Evolutionary conservation across 441 rosid genomes (phyloP), one percentile per base, ranked within the genome.

Genomic region (Pelargonium citronellum): DNA sequence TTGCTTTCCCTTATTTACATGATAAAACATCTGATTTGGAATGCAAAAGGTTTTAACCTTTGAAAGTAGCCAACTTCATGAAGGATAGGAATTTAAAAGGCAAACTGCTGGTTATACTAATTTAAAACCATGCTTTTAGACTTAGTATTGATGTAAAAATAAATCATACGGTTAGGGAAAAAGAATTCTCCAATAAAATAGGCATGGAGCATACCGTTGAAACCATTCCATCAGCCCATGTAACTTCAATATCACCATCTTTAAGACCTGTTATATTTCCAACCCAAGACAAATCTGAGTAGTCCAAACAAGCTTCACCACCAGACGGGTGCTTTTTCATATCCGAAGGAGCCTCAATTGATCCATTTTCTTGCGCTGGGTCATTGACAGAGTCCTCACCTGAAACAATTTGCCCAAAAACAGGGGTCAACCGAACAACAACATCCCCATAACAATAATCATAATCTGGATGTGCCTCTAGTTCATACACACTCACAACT

Each of bases 211-310:
- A 44, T 92, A 95, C 99, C 93, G 53, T 83, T 74, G 99, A 95
- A 75, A 95, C 86, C 89, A 82, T 88, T 77, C 97, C 94, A 76
- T 92, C 92, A 19, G 97, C 98, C 99, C 98, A 95, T 62, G 97
- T 86, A 73, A 95, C 99, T 83, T 95, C 92, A 71, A 95, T 92
- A 72, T 92, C 91, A 75, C 98, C 99, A 82, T 92, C 85, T 78
- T 77, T 86, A 24, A 92, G 89, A 68, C 93, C 98, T 76, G 91
- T 91, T 78, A 95, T 86, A 82, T 92, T 89, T 71, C 98, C 98
- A 73, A 92, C 96, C 98, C 98, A 95, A 57, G 98, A 91, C 67
- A 89, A 91, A 80, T 91, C 88, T 6, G 88, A 77, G 71, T 83
- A 81, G 46, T 80, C 76, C n/a, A 49, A 49, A 73, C 67, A 67